Base-by-base conservation (phyloP, 2,329 filamentous ascomycete genomes). In the Teratosphaeriaceae sp. region DNA sequence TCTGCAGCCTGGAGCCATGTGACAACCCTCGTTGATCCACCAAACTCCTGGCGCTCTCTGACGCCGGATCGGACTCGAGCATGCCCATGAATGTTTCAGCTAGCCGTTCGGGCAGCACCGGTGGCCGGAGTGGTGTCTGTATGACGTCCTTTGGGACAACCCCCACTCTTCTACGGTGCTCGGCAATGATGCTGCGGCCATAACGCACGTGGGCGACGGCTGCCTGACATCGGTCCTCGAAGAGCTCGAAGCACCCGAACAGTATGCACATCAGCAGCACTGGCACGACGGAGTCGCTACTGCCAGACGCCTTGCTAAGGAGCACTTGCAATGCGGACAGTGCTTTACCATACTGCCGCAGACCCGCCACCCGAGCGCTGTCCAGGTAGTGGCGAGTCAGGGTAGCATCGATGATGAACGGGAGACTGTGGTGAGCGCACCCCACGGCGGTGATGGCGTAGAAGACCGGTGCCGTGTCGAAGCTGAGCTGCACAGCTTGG, bases 381-480 rank as follows among this genome's bases (percentile, higher is more conserved):
- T 27, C 18, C 7, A 24, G 18, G 37, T 27, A 27, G 11, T 29
- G n/a, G 15, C 37, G 22, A n/a, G 3, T 27, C 5, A 39, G 37
- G 7, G 22, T 18, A 11, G 37, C 18, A 24, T 39, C 37, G 7
- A 39, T 19, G 16, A 29, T 39, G 9, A 29, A 39, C 2, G 22
- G 16, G 8, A 29, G 12, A 27, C 13, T 12, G 24, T n/a, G 16
- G n/a, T 39, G 37, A 23, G 37, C 37, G 20, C 24, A 23, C 2
- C 37, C 37, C 3, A 29, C 12, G 13, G 37, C 37, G 6, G 37
- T 39, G 37, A 39, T 39, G 24, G 37, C 37, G 37, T 29, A 23
- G 37, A 39, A 39, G 22, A 39, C 9, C 8, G 5, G 37, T 23
- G 22, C 22, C 13, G 22, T n/a, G 11, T 29, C n/a, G 22, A 39